Evolutionary conservation across 2,329 filamentous ascomycete genomes (phyloP).

Genomic region (Chrysoporthe austroafricana): DNA sequence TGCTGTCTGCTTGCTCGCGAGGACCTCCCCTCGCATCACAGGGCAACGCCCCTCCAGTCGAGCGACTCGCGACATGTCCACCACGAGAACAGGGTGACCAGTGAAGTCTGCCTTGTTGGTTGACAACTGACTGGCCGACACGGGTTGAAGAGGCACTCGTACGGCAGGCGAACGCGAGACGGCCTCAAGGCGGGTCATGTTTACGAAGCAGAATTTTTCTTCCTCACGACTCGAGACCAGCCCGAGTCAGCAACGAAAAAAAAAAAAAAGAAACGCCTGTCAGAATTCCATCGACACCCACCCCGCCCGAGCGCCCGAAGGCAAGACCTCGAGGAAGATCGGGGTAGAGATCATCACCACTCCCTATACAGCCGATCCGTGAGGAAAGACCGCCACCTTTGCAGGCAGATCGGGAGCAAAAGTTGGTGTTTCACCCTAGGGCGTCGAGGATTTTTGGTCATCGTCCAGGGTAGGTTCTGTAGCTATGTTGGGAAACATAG

Average conservation of each 20-base stretch:
- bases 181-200: background rate
- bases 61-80: background rate
- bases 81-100: background rate
- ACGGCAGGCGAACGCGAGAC: background rate
- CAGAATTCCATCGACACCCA: slow-evolving; percentile 89
- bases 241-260: slow-evolving; percentile 28
- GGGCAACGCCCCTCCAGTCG: background rate
- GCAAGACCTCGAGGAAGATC: slow-evolving; percentile 62
- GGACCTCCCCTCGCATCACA: background rate
- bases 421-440: slow-evolving; percentile 79
- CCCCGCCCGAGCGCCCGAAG: slow-evolving; percentile 77
- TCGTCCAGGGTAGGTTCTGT: slow-evolving; percentile 96
- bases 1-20: background rate
- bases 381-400: slow-evolving; percentile 59
- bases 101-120: background rate
- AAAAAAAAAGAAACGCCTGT: slow-evolving; percentile 62
- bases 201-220: slow-evolving; percentile 13
- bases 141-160: background rate
- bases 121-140: background rate
- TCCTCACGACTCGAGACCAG: slow-evolving; percentile 25
- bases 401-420: slow-evolving; percentile 63
- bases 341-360: slow-evolving; percentile 95
- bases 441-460: slow-evolving; percentile 84
- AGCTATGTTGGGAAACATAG: slow-evolving; percentile 91
- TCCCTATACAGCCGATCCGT: slow-evolving; percentile 70